Evolutionary conservation across 2,329 filamentous ascomycete genomes (phyloP), one percentile per base, ranked within the genome.

Genomic region (Colletotrichum lindemuthianum): DNA sequence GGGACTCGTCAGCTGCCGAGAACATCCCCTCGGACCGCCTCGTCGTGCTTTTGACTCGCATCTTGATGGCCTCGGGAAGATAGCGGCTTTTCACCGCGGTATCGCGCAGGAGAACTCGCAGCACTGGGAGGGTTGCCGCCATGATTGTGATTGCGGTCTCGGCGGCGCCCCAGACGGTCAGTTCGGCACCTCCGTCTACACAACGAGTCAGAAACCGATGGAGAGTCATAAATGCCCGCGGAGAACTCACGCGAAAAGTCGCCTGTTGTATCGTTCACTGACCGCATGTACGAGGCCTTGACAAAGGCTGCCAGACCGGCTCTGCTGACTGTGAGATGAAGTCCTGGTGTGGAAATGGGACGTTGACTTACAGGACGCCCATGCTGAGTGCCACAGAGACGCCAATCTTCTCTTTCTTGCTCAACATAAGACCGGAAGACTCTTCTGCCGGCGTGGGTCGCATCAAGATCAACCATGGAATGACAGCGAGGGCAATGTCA

Each of bases 401-500:
- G 4, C 74, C 72, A 24, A 77, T 69, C 57, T 78, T 79, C 32
- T 78, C 77, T 47, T 74, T 75, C 37, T 69, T 72, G n/a, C 63
- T 65, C 6, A 65, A 16, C 1, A 34, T 65, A 4, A 65, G 58
- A 24, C 63, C 63, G 4, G 63, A 65, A 15, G 63, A 65, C 24
- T 43, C 51, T 15, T 65, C 52, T 7, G 51, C 51, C 4, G 58
- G 52, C 2, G 24, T 65, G 7, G 63, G 63, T 32, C 69, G 72
- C 70, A 79, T 78, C 12, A 77, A 72, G 16, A 63, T 66, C 8
- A 79, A 61, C 78, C 77, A 80, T 1, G 78, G 77, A 24, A 79
- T 67, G 2, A 72, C 51, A 2, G 77, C 75, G 2, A 79, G 70
- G 15, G 77, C 69, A n/a, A 79, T 73, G 39, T 80, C 77, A 51